A percentile compares a stretch with the other conserved stretches of the same genome.
Evolutionary conservation across 768 basidiomycete genomes (phyloP).

Genomic region (Pisolithus tinctorius): DNA sequence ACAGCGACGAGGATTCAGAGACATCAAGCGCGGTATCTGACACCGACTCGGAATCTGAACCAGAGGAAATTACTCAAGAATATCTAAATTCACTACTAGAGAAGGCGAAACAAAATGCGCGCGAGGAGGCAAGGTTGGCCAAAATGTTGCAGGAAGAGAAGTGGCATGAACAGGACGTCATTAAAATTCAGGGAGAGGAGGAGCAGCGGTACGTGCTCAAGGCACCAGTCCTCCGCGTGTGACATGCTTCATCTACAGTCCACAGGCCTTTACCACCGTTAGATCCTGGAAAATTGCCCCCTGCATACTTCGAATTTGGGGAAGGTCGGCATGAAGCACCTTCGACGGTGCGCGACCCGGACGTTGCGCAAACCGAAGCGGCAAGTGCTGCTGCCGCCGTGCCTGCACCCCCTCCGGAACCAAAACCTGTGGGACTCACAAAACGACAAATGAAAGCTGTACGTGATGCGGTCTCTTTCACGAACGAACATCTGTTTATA

Average conservation of each 20-base stretch:
- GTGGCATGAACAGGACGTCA: constrained; percentile 46
- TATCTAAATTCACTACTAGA: constrained; percentile 59
- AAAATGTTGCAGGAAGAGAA: constrained; percentile 19
- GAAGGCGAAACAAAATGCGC: constrained; percentile 50
- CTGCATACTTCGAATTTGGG: constrained; percentile 55
- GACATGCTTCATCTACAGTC: not conserved
- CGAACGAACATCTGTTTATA: not conserved
- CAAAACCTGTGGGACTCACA: constrained; percentile 63
- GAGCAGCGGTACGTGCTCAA: constrained; percentile 28
- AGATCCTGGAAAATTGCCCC: constrained; percentile 59
- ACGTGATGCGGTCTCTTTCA: constrained; percentile 12
- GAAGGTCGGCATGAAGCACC: constrained; percentile 37
- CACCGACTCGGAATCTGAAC: constrained; percentile 24
- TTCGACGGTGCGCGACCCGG: constrained; percentile 52
- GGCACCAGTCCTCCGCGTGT: not conserved
- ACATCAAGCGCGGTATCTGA: constrained; percentile 3
- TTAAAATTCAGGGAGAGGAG: constrained; percentile 37
- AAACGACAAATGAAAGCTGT: constrained; percentile 71
- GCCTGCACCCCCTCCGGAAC: constrained; percentile 58
- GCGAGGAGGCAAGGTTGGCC: constrained; percentile 22
- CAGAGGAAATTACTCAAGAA: constrained; percentile 46
- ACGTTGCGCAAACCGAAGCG: constrained; percentile 45
- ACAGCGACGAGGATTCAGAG: constrained; percentile 1
- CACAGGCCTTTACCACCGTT: constrained; percentile 55
- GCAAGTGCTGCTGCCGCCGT: constrained; percentile 41